Base-by-base conservation (phyloP, 2,329 filamentous ascomycete species). In the Venturia nashicola region DNA sequence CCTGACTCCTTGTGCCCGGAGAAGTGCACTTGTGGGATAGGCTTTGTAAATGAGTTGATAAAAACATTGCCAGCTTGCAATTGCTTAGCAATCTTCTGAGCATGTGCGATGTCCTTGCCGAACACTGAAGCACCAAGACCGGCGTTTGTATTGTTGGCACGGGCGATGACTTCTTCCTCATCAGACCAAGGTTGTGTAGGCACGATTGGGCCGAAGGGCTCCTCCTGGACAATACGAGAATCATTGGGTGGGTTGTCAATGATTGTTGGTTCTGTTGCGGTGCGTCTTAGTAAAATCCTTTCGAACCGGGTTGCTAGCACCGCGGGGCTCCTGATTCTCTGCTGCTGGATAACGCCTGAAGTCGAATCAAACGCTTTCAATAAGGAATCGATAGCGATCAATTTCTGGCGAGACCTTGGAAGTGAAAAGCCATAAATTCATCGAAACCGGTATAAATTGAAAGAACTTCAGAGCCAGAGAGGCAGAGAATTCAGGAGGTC, bases 1-100 rank as follows among this genome's bases (percentile, higher is more conserved):
- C 90, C 90, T 34, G 80, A 84, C 76, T 91, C 83, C 77, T 92
- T 93, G 80, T 83, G 90, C 0, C 91, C 90, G 63, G 88, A 87
- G 68, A 92, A 92, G 68, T 76, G 72, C 5, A 78, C 79, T 67
- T 76, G 72, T 0, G 79, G 76, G 4, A 75, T 78, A 0, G 76
- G 74, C 70, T 78, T 77, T 70, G 79, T 76, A 65, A 72, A 79
- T 23, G 75, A 78, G 72, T 85, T 85, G 64, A 84, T 75, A 71
- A 79, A 85, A 20, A 84, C 79, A 39, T 73, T 82, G 1, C 82
- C 82, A n/a, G 81, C 79, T 69, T 82, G 74, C 18, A 85, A 70
- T 34, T 74, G 71, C 48, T 73, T 71, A 4, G 78, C 80, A 65
- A 83, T 77, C 51, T 74, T 70, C 68, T 77, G 72, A 1, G 80